Evolutionary conservation across 306 rosid species (phyloP).

Genomic region (Trifolium subterraneum): DNA sequence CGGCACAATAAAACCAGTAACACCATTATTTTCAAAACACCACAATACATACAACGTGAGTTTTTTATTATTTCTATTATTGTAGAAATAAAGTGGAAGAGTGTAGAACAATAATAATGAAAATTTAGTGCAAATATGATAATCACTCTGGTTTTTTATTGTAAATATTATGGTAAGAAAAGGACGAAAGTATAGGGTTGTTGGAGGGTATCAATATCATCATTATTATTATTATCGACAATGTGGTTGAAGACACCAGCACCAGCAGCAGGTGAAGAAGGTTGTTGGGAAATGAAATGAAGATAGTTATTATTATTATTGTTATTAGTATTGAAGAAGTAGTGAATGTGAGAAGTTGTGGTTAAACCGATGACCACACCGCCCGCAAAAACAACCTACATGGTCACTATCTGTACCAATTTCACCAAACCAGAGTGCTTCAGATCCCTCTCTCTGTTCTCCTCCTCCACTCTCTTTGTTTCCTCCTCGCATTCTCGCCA

Average conservation of each 20-base stretch:
- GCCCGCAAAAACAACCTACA: slow-evolving; percentile 72
- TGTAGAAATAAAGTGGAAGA: too few relatives aligned
- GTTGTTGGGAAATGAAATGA: slow-evolving; percentile 5
- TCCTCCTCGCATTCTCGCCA: slow-evolving; percentile 40
- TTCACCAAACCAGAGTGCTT: slow-evolving; percentile 62
- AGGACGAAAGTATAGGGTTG: too few relatives aligned
- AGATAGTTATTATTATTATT: background rate
- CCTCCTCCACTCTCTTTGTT: background rate
- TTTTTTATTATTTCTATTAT: too few relatives aligned
- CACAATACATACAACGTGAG: too few relatives aligned
- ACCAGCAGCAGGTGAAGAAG: background rate
- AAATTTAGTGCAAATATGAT: too few relatives aligned
- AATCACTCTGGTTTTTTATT: too few relatives aligned
- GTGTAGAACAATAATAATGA: too few relatives aligned
- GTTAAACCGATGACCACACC: slow-evolving; percentile 80
- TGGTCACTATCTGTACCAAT: slow-evolving; percentile 63
- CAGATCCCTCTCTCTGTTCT: slow-evolving; percentile 38
- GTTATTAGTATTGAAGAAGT: background rate
- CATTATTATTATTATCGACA: background rate
- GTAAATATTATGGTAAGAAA: too few relatives aligned
- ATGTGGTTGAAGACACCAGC: background rate
- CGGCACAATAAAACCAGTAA: too few relatives aligned
- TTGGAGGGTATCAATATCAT: background rate
- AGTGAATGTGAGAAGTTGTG: slow-evolving; percentile 16
- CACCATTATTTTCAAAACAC: too few relatives aligned